Conservation (phyloP, 768 basidiomycete genomes). For the Boletus coccyginus region DNA sequence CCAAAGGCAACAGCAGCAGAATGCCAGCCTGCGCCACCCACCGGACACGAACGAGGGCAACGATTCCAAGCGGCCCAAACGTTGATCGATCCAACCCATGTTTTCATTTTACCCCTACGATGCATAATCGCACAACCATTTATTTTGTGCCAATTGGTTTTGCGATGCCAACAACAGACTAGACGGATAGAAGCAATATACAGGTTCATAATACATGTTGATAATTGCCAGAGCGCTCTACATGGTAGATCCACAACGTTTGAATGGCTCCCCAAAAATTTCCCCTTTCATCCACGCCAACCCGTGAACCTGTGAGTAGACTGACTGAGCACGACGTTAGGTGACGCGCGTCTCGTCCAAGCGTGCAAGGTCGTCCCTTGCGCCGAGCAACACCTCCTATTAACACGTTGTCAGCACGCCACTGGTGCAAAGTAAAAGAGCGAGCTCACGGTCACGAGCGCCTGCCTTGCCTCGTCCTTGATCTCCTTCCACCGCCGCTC, state of each 20-base stretch:
- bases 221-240: background rate
- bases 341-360: conserved; percentile 33
- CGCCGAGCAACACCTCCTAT: conserved; percentile 50
- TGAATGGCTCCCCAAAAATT: background rate
- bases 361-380: conserved; percentile 52
- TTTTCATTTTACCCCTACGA: background rate
- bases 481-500: conserved; percentile 72
- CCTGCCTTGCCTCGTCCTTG: conserved; percentile 62
- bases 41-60: conserved; percentile 24
- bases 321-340: conserved; percentile 4
- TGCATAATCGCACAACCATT: background rate
- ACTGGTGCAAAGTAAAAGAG: background rate
- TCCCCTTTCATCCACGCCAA: too few species aligned
- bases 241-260: background rate
- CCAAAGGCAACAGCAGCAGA: conserved; percentile 29
- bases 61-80: conserved; percentile 42
- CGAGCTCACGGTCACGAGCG: conserved; percentile 50
- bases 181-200: background rate
- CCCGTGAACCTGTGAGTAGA: background rate
- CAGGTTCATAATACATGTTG: background rate
- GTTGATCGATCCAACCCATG: conserved; percentile 18
- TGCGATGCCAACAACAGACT: background rate
- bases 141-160: background rate
- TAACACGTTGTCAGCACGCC: background rate
- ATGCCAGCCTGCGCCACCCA: conserved; percentile 15